Evolutionary conservation across 2,329 filamentous ascomycete genomes (phyloP).

Genomic region (Pseudopyricularia cyperi): DNA sequence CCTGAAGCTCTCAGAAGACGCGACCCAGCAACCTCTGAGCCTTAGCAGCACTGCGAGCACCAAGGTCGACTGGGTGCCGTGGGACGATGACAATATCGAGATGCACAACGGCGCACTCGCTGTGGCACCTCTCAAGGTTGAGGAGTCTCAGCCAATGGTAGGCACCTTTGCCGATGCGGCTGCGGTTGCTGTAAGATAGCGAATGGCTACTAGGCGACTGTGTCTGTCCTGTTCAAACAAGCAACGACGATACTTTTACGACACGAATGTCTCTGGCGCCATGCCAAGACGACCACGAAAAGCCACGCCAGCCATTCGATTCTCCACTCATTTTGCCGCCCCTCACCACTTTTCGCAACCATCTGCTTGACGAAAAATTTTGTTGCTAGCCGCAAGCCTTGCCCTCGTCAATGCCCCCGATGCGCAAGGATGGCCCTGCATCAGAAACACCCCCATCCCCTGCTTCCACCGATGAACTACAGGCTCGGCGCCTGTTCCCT

Average conservation of each 20-base stretch:
- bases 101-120: constrained; percentile 20
- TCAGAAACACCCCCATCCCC: background rate
- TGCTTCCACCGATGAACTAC: background rate
- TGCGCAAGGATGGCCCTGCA: background rate
- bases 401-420: background rate
- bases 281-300: too few relatives aligned
- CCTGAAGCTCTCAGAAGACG: constrained; percentile 40
- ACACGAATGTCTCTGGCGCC: too few relatives aligned
- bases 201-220: background rate
- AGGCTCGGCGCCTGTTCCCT: background rate
- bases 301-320: background rate
- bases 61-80: constrained; percentile 40
- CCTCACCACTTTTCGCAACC: background rate
- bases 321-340: background rate
- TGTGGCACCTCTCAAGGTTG: constrained; percentile 22
- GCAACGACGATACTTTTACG: too few relatives aligned
- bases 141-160: constrained; percentile 32
- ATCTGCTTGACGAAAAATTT: background rate
- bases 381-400: background rate
- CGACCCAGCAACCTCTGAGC: constrained; percentile 20
- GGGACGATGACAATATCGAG: constrained; percentile 36
- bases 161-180: constrained; percentile 49
- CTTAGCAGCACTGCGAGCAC: constrained; percentile 9
- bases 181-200: background rate
- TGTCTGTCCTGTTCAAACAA: background rate